These are phyloP conservation scores for Bacterosira constricta DNA, from an alignment of 108 stramenopile genomes.

Conservation along the genomic window DNA sequence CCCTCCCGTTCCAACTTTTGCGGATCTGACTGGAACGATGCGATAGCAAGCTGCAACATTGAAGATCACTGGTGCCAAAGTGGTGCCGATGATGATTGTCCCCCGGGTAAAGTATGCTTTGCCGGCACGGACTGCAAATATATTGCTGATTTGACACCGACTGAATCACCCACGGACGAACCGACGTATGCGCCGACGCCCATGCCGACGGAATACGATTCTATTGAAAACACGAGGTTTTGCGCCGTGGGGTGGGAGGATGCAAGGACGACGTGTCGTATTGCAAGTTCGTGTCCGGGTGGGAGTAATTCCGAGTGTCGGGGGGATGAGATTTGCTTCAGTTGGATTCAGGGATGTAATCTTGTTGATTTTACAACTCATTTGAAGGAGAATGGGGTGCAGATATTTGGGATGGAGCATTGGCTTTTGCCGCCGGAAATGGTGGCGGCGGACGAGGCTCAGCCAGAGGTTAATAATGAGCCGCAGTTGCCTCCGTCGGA, in stretches of 20 bases:
- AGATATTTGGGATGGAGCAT: constrained; percentile 32
- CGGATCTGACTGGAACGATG: constrained; percentile 40
- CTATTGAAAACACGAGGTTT: constrained; percentile 30
- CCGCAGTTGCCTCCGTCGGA: background rate
- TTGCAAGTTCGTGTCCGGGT: constrained; percentile 28
- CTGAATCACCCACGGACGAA: constrained; percentile 15
- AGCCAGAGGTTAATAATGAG: too few relatives aligned
- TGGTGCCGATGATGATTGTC: constrained; percentile 45
- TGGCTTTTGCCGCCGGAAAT: background rate
- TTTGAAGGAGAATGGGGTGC: constrained; percentile 11
- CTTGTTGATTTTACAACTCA: constrained; percentile 38
- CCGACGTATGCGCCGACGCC: background rate
- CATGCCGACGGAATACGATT: constrained; percentile 13
- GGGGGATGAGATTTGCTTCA: constrained; percentile 17
- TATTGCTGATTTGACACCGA: constrained; percentile 26
- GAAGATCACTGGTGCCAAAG: constrained; percentile 38
- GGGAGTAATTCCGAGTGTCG: constrained; percentile 31
- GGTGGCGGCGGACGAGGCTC: background rate
- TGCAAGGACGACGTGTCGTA: constrained; percentile 25
- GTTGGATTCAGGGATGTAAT: constrained; percentile 38
- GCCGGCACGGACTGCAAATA: constrained; percentile 40
- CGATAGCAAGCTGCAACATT: constrained; percentile 15
- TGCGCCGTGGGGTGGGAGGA: constrained; percentile 38
- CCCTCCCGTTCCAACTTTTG: constrained; percentile 33
- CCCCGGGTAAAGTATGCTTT: constrained; percentile 34